Evolutionary conservation across 164 flowering plant species (phyloP).

Genomic region (Liquidambar formosana): DNA sequence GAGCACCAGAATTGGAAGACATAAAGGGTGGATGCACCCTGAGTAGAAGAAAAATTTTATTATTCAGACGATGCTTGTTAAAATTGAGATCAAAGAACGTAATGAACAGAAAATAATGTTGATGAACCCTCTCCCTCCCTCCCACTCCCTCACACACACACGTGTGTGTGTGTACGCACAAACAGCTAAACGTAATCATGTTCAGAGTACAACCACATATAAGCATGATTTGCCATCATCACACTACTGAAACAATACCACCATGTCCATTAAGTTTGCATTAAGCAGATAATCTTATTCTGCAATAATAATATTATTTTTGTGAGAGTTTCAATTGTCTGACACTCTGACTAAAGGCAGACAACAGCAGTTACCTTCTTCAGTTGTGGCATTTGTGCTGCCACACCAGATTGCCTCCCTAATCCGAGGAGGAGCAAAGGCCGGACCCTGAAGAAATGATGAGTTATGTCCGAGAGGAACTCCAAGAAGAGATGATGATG

Average conservation of each 20-base stretch:
- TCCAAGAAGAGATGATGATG: conserved; percentile 85
- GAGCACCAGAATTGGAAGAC: too few relatives aligned
- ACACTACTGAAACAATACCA: background rate
- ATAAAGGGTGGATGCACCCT: too few relatives aligned
- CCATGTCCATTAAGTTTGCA: background rate
- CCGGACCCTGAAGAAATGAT: conserved; percentile 97
- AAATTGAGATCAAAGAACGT: too few relatives aligned
- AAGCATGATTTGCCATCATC: background rate
- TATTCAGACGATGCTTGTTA: too few relatives aligned
- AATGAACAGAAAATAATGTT: too few relatives aligned
- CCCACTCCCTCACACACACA: too few relatives aligned
- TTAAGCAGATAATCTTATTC: background rate
- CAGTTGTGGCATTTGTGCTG: conserved; percentile 91
- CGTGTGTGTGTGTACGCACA: too few relatives aligned
- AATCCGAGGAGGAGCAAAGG: conserved; percentile 98
- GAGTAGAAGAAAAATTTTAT: too few relatives aligned
- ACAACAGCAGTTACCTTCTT: conserved; percentile 56
- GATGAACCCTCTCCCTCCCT: too few relatives aligned
- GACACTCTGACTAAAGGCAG: background rate
- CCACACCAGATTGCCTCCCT: conserved; percentile 99
- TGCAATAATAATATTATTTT: background rate
- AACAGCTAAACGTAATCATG: too few relatives aligned
- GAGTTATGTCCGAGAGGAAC: conserved; percentile 97
- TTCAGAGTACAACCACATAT: too few relatives aligned
- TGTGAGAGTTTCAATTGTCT: background rate